Percentiles rank a stretch among this genome's conserved stretches.
phyloP scores from a whole-genome alignment of 495 filamentous ascomycete genomes.

The Neurospora sp. region DNA sequence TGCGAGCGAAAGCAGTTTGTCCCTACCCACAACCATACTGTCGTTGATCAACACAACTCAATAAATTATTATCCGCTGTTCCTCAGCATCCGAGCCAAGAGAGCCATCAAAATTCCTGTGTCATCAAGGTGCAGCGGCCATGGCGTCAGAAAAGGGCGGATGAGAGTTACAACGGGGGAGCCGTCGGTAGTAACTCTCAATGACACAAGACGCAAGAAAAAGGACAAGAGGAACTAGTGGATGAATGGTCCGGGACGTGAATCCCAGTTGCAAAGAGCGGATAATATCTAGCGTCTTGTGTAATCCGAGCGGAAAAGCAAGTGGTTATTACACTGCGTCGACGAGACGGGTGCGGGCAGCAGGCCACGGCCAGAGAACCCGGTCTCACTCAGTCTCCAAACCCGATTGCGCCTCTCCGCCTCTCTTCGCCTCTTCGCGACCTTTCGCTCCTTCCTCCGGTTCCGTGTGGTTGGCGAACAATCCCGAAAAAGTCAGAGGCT shows the following conservation, averaged over 20 bases:
- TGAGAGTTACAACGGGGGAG: neutral
- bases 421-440: neutral
- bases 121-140: slow-evolving; percentile 13
- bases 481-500: neutral
- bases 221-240: neutral
- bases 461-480: neutral
- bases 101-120: neutral
- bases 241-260: neutral
- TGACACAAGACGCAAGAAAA: neutral
- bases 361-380: neutral
- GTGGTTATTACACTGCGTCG: neutral
- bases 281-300: neutral
- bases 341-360: neutral
- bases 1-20: slow-evolving; percentile 21
- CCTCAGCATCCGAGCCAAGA: slow-evolving; percentile 4
- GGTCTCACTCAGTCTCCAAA: neutral
- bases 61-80: neutral
- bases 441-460: neutral
- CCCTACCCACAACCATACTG: slow-evolving; percentile 21
- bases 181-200: neutral
- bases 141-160: slow-evolving; percentile 2
- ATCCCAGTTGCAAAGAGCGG: neutral
- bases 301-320: neutral
- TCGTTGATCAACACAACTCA: neutral
- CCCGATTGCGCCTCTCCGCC: neutral